These are phyloP conservation scores for Teunomyces lycoperdinae DNA, from an alignment of 805 yeast genomes.

Conservation along the genomic window DNA sequence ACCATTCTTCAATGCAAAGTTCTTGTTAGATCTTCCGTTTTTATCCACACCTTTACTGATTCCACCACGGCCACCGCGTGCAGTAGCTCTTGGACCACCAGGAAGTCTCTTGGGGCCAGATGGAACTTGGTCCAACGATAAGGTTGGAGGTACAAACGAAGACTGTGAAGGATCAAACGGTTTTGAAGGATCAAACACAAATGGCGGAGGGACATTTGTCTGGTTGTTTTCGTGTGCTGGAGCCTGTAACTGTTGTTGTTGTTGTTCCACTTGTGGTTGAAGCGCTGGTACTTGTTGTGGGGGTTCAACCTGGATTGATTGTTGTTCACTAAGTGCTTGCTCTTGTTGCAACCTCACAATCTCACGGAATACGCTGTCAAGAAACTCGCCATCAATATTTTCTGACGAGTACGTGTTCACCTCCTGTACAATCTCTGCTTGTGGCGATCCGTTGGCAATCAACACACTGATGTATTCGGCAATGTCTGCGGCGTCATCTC, in stretches of 20 bases:
- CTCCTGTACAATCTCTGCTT: constrained; percentile 59
- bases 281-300: constrained; percentile 8
- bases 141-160: background rate
- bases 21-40: constrained; percentile 13
- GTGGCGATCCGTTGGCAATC: constrained; percentile 64
- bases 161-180: constrained; percentile 2
- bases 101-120: constrained; percentile 11
- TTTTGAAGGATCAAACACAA: constrained; percentile 1
- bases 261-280: constrained; percentile 6
- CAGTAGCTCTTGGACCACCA: background rate
- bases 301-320: constrained; percentile 6
- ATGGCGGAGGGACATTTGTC: background rate
- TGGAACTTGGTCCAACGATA: constrained; percentile 6
- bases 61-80: constrained; percentile 18
- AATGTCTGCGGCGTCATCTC: constrained; percentile 50
- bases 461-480: constrained; percentile 74
- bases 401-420: constrained; percentile 60
- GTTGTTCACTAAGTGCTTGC: constrained; percentile 10
- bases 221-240: constrained; percentile 1
- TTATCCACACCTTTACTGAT: constrained; percentile 17
- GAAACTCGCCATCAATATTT: constrained; percentile 55
- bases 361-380: constrained; percentile 57
- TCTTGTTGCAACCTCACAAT: constrained; percentile 36
- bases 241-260: constrained; percentile 7
- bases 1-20: constrained; percentile 37